These are phyloP conservation scores for Anthoceros angustus DNA, from an alignment of 225 moss, liverwort and hornwort species.

Conservation along the genomic window DNA sequence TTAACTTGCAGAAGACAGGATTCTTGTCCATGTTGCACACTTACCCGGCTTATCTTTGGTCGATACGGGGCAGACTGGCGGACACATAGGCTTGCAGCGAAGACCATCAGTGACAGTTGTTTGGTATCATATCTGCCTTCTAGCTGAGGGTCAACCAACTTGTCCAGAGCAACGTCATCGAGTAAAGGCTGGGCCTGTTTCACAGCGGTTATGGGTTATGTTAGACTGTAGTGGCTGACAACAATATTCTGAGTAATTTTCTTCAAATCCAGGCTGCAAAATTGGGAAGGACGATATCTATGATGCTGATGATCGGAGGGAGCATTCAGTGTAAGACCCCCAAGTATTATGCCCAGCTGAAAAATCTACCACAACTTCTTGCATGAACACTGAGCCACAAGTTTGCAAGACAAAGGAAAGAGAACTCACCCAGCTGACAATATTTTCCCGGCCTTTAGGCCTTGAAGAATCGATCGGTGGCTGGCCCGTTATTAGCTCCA, in stretches of 20 bases:
- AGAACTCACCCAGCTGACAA: conserved; percentile 36
- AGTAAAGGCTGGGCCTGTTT: conserved; percentile 43
- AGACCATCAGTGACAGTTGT: conserved; percentile 26
- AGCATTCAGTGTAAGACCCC: too few relatives aligned
- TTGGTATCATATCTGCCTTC: conserved; percentile 24
- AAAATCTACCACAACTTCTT: too few relatives aligned
- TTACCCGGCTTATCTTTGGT: conserved; percentile 34
- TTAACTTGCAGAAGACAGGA: not conserved
- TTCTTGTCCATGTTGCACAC: not conserved
- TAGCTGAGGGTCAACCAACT: conserved; percentile 31
- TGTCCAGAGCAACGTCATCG: conserved; percentile 18
- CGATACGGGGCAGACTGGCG: conserved; percentile 34
- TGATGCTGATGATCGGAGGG: too few relatives aligned
- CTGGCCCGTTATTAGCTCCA: conserved; percentile 47
- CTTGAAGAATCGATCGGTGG: conserved; percentile 31
- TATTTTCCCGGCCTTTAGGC: conserved; percentile 48
- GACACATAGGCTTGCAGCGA: conserved; percentile 30
- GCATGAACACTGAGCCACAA: too few relatives aligned
- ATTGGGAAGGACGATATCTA: too few relatives aligned
- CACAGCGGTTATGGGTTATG: not conserved
- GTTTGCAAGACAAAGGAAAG: not conserved
- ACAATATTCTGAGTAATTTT: not conserved
- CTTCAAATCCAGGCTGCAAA: too few relatives aligned
- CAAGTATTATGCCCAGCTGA: too few relatives aligned
- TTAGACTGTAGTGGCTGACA: not conserved